These are phyloP conservation scores for Daldinia grandis DNA, from an alignment of 495 filamentous ascomycete genomes.

Conservation along the genomic window DNA sequence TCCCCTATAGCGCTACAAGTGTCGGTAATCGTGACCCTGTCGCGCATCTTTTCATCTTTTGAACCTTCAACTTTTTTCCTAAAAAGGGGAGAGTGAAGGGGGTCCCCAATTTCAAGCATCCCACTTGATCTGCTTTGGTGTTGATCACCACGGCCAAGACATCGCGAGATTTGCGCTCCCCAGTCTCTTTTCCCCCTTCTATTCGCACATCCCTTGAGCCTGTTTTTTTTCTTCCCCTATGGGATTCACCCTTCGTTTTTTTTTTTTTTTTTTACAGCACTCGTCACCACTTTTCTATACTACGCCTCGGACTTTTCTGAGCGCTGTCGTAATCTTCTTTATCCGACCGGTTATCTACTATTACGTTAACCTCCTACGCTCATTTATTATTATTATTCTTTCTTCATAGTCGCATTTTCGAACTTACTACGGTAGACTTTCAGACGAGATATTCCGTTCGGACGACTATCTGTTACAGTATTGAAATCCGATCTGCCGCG, in stretches of 20 bases:
- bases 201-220: not conserved
- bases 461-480: not conserved
- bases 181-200: slow-evolving; percentile 18
- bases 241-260: not conserved
- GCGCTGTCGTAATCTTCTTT: slow-evolving; percentile 39
- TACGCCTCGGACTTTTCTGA: slow-evolving; percentile 4
- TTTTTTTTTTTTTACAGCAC: not conserved
- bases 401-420: not conserved
- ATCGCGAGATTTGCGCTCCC: slow-evolving; percentile 38
- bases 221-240: not conserved
- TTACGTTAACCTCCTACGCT: slow-evolving; percentile 26
- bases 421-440: slow-evolving; percentile 1
- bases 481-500: not conserved
- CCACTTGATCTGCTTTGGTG: slow-evolving; percentile 32
- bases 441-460: not conserved
- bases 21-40: slow-evolving; percentile 20
- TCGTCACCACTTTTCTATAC: slow-evolving; percentile 16
- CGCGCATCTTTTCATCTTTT: slow-evolving; percentile 22
- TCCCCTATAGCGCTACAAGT: slow-evolving; percentile 21
- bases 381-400: slow-evolving; percentile 7
- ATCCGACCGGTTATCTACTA: slow-evolving; percentile 35
- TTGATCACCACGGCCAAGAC: slow-evolving; percentile 40
- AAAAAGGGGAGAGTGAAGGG: slow-evolving; percentile 30
- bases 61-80: slow-evolving; percentile 39
- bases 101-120: slow-evolving; percentile 34